Base-by-base conservation (phyloP, 1,284 basidiomycete species). In the Ceratobasidium sp. region DNA sequence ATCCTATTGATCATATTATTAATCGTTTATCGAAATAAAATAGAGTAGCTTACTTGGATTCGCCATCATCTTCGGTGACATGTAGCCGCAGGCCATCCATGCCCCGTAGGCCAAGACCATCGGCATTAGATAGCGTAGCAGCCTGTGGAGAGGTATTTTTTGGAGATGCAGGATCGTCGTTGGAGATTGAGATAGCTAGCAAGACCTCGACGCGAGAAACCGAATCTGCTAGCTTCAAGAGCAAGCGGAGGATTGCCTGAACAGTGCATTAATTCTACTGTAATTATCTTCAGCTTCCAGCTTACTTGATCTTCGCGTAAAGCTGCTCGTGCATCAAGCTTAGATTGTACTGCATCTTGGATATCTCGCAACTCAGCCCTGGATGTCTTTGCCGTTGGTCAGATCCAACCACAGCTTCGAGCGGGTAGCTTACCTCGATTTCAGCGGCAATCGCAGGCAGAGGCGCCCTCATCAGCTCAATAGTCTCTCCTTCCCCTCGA, bases 201-300 rank as follows among this genome's bases (percentile, higher is more conserved):
- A 97, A 84, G 8, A 88, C 89, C 79, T 97, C 95, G 0, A 96
- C 85, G 46, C 95, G 87, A 1, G 88, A 86, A 9, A 95, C 85
- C 8, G 92, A 93, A 77, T 97, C 94, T 23, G 94, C 94, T 58
- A 97, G 89, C 80, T 94, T 94, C 76, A 96, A 86, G 14, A 97
- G 85, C 8, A 95, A 84, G 76, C 95, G 92, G 5, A 97, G 83
- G 60, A 94, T 83, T 0, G 91, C 88, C 92, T 95, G 77, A 3
- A 59, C 71, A 1, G 41, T 53, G 32, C 14, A 52, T 71, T 21
- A 72, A 61, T 28, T n/a, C n/a, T n/a, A n/a, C n/a, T 8, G 2
- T 18, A 46, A 14, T 39, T 32, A 18, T 16, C 0, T 4, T 53
- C 53, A 41, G n/a, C n/a, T n/a, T n/a, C n/a, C 16, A 41, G 39